Base-by-base conservation (phyloP, 148 eudicot genomes). In the Rhododendron henanense region DNA sequence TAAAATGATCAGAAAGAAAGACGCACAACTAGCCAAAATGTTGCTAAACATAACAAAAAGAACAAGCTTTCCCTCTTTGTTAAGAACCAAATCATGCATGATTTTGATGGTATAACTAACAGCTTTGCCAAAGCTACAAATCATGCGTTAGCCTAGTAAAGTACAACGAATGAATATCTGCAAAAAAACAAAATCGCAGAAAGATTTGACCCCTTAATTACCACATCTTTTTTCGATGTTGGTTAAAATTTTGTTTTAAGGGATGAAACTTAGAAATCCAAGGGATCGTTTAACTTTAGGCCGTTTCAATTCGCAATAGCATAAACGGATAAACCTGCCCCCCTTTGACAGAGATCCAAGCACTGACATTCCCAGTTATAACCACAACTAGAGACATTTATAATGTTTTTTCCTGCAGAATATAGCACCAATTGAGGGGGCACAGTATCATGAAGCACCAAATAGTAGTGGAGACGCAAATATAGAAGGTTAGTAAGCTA, bases 401-500 rank as follows among this genome's bases (percentile, higher is more conserved):
- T 53, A 39, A 31, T 18, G 73, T 47, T 2, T 78, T 13, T 61
- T 76, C 47, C 77, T 86, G 87, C 88, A 90, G 90, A 81, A 82
- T 51, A 48, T 83, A 77, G 81, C 78, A 84, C 53, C 86, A 19
- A 2, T 11, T 71, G 90, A 88, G 79, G 85, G 4, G 5, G 59
- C 71, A 81, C 79, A 81, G 81, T 59, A 81, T 65, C 80, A 81
- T 57, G 88, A 45, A 89, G 39, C 83, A 79, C 75, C 79, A 63
- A 61, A 84, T 50, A 23, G 75, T 51, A 83, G 67, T n/a, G 57
- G 74, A 55, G 85, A 73, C 31, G 84, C 78, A 86, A 45, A 84
- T 53, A 41, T 39, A 45, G 83, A 84, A 89, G 90, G 90, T 89
- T 78, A 59, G 85, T 84, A 67, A 83, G 55, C 79, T 69, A 33